A percentile compares a stretch with the other conserved stretches of the same genome.
Conservation (phyloP, 495 filamentous ascomycete genomes). For the Neurospora tetrasperma region DNA sequence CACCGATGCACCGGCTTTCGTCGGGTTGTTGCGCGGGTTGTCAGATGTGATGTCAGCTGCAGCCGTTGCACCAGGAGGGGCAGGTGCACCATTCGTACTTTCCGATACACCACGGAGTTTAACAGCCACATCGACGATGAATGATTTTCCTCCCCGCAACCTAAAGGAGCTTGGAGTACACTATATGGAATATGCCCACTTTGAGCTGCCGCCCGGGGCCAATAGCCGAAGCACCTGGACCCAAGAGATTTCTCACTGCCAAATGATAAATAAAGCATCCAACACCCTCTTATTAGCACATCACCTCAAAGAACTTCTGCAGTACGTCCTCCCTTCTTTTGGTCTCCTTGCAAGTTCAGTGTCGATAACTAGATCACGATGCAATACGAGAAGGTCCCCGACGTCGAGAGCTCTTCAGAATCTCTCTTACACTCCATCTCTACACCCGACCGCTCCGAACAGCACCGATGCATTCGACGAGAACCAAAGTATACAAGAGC, state of each 20-base stretch:
- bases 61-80: neutral
- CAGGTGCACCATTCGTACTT: neutral
- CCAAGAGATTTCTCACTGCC: too few species aligned
- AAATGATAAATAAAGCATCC: neutral
- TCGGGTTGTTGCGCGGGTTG: neutral
- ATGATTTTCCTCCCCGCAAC: too few species aligned
- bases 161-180: too few species aligned
- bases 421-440: neutral
- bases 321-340: too few species aligned
- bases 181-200: neutral
- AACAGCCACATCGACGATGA: neutral
- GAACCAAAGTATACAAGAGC: neutral
- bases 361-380: neutral
- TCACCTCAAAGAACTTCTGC: too few species aligned
- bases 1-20: neutral
- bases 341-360: too few species aligned
- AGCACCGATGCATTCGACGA: neutral
- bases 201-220: neutral
- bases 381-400: neutral
- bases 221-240: too few species aligned
- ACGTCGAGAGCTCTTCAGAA: neutral
- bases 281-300: too few species aligned
- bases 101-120: neutral
- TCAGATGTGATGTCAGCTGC: neutral
- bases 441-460: neutral